Percentiles rank a stretch among this genome's conserved stretches.
phyloP scores from a whole-genome alignment of 2,329 filamentous ascomycete species.

The Fusarium staphyleae region DNA sequence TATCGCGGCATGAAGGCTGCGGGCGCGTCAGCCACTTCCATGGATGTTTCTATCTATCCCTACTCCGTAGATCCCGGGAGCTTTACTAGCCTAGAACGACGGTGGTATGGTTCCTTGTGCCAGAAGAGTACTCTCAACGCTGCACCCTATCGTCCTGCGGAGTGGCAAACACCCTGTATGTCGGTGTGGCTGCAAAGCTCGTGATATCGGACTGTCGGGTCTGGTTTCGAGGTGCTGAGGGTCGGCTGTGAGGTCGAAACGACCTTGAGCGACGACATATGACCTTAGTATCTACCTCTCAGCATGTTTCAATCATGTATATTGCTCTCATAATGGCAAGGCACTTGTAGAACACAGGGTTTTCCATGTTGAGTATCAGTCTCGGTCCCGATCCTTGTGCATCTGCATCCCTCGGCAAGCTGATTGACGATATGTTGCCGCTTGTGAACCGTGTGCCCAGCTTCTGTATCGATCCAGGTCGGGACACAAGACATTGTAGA shows the following conservation, averaged over 20 bases:
- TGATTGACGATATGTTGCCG: no score
- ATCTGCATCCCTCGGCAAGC: no score
- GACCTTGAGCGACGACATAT: conserved; percentile 7
- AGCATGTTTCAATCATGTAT: background rate
- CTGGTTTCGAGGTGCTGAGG: conserved; percentile 10
- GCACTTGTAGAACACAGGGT: no score
- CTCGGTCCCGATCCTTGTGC: no score
- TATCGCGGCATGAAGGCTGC: no score
- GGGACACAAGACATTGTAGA: no score
- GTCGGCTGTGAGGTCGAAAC: background rate
- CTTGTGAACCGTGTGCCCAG: no score
- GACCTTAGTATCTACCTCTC: background rate
- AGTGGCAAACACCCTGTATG: conserved; percentile 40
- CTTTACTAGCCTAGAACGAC: conserved; percentile 36
- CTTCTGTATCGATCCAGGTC: no score
- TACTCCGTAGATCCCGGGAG: background rate
- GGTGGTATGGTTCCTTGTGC: conserved; percentile 42
- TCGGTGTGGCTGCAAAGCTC: conserved; percentile 31
- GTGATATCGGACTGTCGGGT: conserved; percentile 31
- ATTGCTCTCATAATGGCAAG: no score
- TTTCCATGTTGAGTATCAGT: no score
- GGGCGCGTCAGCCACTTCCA: no score
- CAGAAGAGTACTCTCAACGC: conserved; percentile 40
- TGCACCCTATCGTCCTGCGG: conserved; percentile 32
- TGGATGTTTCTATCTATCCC: no score